Conservation (phyloP, 2,329 filamentous ascomycete genomes). For the Hyphodiscus sp. region DNA sequence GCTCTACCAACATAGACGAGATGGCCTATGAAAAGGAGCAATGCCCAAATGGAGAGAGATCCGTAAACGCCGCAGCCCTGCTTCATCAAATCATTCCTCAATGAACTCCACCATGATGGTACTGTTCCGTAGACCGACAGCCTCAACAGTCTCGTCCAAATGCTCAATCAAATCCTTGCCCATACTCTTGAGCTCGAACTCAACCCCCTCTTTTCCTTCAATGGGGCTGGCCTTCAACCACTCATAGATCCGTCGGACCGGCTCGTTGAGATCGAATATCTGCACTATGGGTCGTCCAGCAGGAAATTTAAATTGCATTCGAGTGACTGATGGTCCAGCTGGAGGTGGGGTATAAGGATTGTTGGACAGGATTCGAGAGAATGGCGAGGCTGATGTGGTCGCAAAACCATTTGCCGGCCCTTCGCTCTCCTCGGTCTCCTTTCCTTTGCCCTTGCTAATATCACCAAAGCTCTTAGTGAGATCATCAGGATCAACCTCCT, state of each 20-base stretch:
- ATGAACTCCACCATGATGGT: slow-evolving; percentile 94
- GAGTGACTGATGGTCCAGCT: slow-evolving; percentile 66
- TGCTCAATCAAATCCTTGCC: slow-evolving; percentile 76
- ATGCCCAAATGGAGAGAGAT: neutral
- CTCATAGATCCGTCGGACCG: slow-evolving; percentile 81
- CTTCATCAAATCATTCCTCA: slow-evolving; percentile 36
- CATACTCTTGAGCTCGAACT: slow-evolving; percentile 86
- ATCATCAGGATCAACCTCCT: slow-evolving; percentile 76
- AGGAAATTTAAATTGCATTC: slow-evolving; percentile 88
- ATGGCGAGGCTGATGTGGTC: slow-evolving; percentile 40
- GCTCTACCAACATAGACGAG: neutral
- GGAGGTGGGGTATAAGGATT: slow-evolving; percentile 74
- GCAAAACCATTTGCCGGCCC: slow-evolving; percentile 29
- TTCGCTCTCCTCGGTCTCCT: slow-evolving; percentile 35
- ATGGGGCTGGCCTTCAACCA: slow-evolving; percentile 89
- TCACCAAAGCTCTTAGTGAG: slow-evolving; percentile 62
- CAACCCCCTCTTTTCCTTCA: slow-evolving; percentile 68
- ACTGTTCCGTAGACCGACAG: slow-evolving; percentile 82
- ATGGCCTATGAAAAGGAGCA: neutral
- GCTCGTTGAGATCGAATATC: slow-evolving; percentile 71
- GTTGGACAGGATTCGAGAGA: slow-evolving; percentile 64
- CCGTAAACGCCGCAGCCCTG: neutral
- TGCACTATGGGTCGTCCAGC: slow-evolving; percentile 72
- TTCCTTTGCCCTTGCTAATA: slow-evolving; percentile 48
- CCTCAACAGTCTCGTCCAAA: slow-evolving; percentile 67